Percentiles rank a stretch among this genome's conserved stretches.
These are phyloP conservation scores for Penicillium chermesinum DNA, from an alignment of 495 filamentous ascomycete species.

Conservation along the genomic window DNA sequence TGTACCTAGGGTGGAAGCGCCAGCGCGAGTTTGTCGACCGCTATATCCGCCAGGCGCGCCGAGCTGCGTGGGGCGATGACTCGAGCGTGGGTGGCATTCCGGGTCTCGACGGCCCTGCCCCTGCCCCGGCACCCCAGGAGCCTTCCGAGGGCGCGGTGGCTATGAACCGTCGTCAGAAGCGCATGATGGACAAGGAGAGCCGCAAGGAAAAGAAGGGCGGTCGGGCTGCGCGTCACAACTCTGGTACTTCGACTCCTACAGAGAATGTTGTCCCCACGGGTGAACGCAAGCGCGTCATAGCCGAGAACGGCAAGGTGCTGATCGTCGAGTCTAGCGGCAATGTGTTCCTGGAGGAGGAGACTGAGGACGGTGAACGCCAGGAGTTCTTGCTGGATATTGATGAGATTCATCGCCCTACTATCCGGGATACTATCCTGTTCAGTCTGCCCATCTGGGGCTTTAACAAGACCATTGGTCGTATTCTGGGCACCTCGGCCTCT, in stretches of 20 bases:
- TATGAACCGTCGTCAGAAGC: constrained; percentile 82
- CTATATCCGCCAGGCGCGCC: constrained; percentile 85
- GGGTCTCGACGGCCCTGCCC: constrained; percentile 51
- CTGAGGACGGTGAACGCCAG: constrained; percentile 73
- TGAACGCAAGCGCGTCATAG: constrained; percentile 74
- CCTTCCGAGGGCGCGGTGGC: constrained; percentile 37
- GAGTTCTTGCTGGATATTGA: constrained; percentile 80
- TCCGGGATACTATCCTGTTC: constrained; percentile 65
- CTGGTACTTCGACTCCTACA: constrained; percentile 47
- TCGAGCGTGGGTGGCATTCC: constrained; percentile 60
- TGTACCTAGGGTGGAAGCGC: constrained; percentile 79
- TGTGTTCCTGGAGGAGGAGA: constrained; percentile 86
- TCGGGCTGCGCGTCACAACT: constrained; percentile 25
- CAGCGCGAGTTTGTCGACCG: constrained; percentile 85
- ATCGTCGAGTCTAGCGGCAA: constrained; percentile 89
- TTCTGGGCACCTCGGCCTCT: constrained; percentile 32
- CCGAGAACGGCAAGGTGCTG: constrained; percentile 90
- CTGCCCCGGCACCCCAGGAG: constrained; percentile 36
- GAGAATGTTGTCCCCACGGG: constrained; percentile 52
- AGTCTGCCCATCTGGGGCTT: constrained; percentile 64
- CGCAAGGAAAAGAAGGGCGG: constrained; percentile 57
- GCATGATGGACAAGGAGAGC: constrained; percentile 76
- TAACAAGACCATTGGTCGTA: constrained; percentile 49
- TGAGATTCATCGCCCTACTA: constrained; percentile 59
- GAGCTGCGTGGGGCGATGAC: constrained; percentile 84